A percentile compares a stretch with the other conserved stretches of the same genome.
Evolutionary conservation across 495 filamentous ascomycete species (phyloP).

Genomic region (Aspergillus nidulans): DNA sequence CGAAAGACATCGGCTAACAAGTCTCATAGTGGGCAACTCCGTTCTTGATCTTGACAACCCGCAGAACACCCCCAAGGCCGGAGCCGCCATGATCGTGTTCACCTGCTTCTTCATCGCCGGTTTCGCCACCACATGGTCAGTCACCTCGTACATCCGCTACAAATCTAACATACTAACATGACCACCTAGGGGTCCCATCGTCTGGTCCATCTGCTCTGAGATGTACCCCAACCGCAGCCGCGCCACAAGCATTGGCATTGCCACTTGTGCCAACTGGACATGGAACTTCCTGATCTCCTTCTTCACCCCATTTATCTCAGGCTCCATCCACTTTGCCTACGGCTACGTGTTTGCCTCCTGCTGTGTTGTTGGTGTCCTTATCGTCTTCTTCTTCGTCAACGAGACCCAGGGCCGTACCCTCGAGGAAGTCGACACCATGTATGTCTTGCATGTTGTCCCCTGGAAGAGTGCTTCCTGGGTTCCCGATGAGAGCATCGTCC

Average conservation of each 20-base stretch:
- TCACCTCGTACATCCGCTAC: background rate
- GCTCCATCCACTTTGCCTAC: constrained; percentile 66
- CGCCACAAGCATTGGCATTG: constrained; percentile 68
- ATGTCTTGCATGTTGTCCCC: constrained; percentile 63
- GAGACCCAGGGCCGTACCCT: constrained; percentile 65
- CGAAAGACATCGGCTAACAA: background rate
- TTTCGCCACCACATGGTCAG: constrained; percentile 53
- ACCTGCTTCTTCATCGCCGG: constrained; percentile 65
- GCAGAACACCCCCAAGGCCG: constrained; percentile 52
- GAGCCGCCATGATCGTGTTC: constrained; percentile 71
- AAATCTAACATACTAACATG: background rate
- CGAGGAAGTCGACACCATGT: constrained; percentile 86
- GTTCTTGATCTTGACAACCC: constrained; percentile 50
- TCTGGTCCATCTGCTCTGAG: constrained; percentile 78
- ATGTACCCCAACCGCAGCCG: constrained; percentile 77
- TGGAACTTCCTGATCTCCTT: constrained; percentile 88
- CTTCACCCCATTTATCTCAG: constrained; percentile 74
- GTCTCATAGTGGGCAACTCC: constrained; percentile 49
- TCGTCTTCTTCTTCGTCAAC: constrained; percentile 77
- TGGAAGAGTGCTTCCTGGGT: constrained; percentile 60
- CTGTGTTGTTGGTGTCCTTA: constrained; percentile 56
- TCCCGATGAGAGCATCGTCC: constrained; percentile 40
- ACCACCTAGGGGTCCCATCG: constrained; percentile 73
- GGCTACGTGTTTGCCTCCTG: constrained; percentile 77
- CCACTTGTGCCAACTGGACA: constrained; percentile 80